Base-by-base conservation (phyloP, 2,329 filamentous ascomycete species). In the Aureobasidium leucospermi region DNA sequence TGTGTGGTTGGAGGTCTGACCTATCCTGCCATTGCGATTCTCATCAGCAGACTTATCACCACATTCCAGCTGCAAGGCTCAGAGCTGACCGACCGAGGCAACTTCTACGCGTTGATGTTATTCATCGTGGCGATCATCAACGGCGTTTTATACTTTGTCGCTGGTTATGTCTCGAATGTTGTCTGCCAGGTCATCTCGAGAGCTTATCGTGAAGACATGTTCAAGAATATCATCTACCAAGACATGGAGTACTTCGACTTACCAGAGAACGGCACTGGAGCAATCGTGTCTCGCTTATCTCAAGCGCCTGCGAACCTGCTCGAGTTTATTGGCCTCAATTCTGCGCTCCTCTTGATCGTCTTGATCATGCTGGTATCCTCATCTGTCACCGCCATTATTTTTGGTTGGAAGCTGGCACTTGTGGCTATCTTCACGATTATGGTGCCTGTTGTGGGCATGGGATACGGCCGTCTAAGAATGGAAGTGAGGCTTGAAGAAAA, bases 21-120 rank as follows among this genome's bases (percentile, higher is more conserved):
- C 90, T 45, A 96, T 70, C 89, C 89, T 11, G 84, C 81, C 0
- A 82, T 86, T 68, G 82, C 88, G 63, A 83, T 96, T 64, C 87
- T 97, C 74, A 94, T 96, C 67, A 87, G 91, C 67, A 96, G 96
- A 73, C 83, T 90, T 60, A 92, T 97, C 71, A 82, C 84, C 62
- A 83, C 85, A 7, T 79, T 94, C 11, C 83, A 86, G 6, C 75
- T 86, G n/a, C 82, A 79, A 28, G 73, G 75, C 43, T 73, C 70
- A 32, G 73, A 84, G 59, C 79, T 94, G 56, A 83, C 86, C 64
- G 77, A 80, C 15, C 83, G 92, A 61, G 85, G 87, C 19, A 84
- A 90, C 68, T 96, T 96, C 71, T 96, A 90, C 90, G 86, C 85
- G 60, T 76, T 85, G 66, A 96, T 96, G 90, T 96, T 87, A 72